These are phyloP conservation scores for Beauveria australis DNA, from an alignment of 2,329 filamentous ascomycete species.

Conservation along the genomic window DNA sequence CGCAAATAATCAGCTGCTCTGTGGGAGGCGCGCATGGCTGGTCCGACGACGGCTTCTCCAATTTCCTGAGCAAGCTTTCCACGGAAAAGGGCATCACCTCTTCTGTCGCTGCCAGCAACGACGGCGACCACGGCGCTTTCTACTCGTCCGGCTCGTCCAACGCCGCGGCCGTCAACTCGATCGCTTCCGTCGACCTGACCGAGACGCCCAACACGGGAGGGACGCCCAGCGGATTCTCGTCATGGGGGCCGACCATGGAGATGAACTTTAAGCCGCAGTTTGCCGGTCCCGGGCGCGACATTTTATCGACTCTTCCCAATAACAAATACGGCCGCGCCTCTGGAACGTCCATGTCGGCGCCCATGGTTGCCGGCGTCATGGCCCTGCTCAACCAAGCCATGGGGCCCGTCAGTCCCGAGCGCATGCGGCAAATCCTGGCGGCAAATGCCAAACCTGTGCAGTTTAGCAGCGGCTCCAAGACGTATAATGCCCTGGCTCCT, in stretches of 20 bases:
- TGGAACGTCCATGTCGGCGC: conserved; percentile 54
- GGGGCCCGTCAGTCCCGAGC: conserved; percentile 40
- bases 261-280: conserved; percentile 48
- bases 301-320: conserved; percentile 49
- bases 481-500: conserved; percentile 37
- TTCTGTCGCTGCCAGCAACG: conserved; percentile 17
- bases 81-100: conserved; percentile 14
- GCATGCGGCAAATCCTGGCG: conserved; percentile 41
- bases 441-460: conserved; percentile 39
- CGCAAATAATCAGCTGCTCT: conserved; percentile 25
- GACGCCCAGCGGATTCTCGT: conserved; percentile 42
- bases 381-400: conserved; percentile 45
- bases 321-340: conserved; percentile 44
- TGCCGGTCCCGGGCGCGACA: conserved; percentile 45
- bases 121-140: conserved; percentile 19
- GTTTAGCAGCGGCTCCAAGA: conserved; percentile 35
- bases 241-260: conserved; percentile 55
- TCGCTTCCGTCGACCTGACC: conserved; percentile 13
- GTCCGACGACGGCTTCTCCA: conserved; percentile 17
- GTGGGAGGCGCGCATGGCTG: conserved; percentile 21
- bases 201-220: conserved; percentile 45
- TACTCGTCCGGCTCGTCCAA: conserved; percentile 10
- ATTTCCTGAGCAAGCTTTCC: neutral
- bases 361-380: conserved; percentile 46
- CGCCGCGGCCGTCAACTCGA: conserved; percentile 11